phyloP scores from a whole-genome alignment of 2,329 filamentous ascomycete species.

The Colletotrichum musicola region DNA sequence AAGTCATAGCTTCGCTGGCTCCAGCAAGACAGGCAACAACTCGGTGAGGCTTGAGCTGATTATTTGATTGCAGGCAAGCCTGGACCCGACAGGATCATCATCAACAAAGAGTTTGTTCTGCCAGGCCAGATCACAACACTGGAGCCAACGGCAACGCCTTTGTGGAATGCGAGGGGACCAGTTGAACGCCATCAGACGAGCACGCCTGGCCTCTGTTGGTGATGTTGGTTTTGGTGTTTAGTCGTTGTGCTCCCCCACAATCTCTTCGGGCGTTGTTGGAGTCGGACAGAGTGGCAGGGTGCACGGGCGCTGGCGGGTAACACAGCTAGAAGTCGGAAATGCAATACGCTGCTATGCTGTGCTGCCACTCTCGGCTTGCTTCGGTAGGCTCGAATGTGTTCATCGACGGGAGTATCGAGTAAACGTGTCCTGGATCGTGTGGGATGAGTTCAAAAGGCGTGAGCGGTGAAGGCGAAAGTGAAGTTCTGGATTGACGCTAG shows the following conservation, averaged over 20 bases:
- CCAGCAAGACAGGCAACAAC: neutral
- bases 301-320: too few species aligned
- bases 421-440: too few species aligned
- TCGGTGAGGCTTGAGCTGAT: slow-evolving; percentile 18
- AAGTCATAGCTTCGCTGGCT: neutral
- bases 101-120: slow-evolving; percentile 67
- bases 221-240: slow-evolving; percentile 21
- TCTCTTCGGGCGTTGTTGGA: neutral
- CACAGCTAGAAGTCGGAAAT: too few species aligned
- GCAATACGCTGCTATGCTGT: too few species aligned
- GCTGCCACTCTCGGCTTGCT: too few species aligned
- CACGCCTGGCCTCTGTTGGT: slow-evolving; percentile 11
- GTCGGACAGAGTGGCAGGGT: neutral
- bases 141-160: slow-evolving; percentile 78
- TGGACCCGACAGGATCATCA: slow-evolving; percentile 77
- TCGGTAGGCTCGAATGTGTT: neutral
- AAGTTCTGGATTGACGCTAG: slow-evolving; percentile 17
- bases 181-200: neutral
- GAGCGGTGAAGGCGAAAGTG: slow-evolving; percentile 29
- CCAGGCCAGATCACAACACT: slow-evolving; percentile 77
- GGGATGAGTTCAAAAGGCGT: neutral
- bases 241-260: slow-evolving; percentile 20
- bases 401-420: neutral
- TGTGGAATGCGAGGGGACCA: slow-evolving; percentile 64
- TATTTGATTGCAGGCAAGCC: slow-evolving; percentile 61